Percentiles rank a stretch among this genome's conserved stretches.
These are phyloP conservation scores for Pythium vanterpoolii DNA, from an alignment of 352 stramenopile species.

Conservation along the genomic window DNA sequence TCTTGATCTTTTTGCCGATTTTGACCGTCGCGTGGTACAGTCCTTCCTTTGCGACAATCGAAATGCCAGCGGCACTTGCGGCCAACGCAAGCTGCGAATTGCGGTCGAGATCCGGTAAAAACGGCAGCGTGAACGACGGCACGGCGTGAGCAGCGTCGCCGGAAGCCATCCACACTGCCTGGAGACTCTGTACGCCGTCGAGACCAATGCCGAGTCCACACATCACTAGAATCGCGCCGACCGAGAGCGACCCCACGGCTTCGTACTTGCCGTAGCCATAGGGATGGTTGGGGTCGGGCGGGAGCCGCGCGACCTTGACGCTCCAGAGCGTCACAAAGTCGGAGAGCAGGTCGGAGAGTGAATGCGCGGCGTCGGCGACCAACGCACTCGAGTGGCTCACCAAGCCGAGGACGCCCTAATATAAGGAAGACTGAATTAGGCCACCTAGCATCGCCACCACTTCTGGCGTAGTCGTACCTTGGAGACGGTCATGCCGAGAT, in stretches of 20 bases:
- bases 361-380: constrained; percentile 95
- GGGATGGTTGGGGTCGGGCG: constrained; percentile 92
- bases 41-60: constrained; percentile 93
- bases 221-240: constrained; percentile 79
- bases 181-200: constrained; percentile 68
- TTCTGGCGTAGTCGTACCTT: constrained; percentile 50
- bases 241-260: constrained; percentile 81
- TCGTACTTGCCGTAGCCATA: constrained; percentile 91
- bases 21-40: constrained; percentile 92
- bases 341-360: constrained; percentile 93
- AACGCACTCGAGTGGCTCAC: constrained; percentile 89
- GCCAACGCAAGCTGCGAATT: constrained; percentile 68
- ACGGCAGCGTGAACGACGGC: constrained; percentile 40
- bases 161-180: constrained; percentile 55
- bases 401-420: constrained; percentile 72
- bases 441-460: background rate
- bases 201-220: constrained; percentile 68
- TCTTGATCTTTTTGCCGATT: constrained; percentile 91
- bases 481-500: constrained; percentile 87
- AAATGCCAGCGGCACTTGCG: constrained; percentile 81
- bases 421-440: too few species aligned
- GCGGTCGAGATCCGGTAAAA: constrained; percentile 53
- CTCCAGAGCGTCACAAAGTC: constrained; percentile 97
- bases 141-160: constrained; percentile 17
- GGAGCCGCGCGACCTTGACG: constrained; percentile 89